Base-by-base conservation (phyloP, 257 asterid species). In the Rubia yunnanensis region DNA sequence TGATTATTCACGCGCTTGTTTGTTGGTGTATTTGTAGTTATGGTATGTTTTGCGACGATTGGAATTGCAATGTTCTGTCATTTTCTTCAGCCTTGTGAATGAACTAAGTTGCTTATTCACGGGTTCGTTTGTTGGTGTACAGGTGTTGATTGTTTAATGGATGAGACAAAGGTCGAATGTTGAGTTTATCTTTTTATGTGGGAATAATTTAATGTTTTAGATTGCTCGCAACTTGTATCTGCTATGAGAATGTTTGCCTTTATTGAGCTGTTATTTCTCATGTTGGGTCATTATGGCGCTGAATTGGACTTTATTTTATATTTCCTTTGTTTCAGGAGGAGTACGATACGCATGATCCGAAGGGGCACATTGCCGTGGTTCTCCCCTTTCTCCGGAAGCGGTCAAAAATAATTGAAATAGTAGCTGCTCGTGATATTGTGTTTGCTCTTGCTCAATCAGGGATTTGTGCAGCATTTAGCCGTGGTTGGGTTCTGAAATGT, bases 381-480 rank as follows among this genome's bases (percentile, higher is more conserved):
- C 81, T 94, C 65, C 91, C 97, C 38, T 94, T 94, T 86, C 86
- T 94, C 70, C 84, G 85, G 83, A 90, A 85, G 76, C 86, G 99
- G 82, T 88, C 98, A 34, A 90, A 85, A 73, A 90, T 94, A 35
- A 90, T 94, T 69, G 99, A 94, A 80, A 90, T 94, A 69, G 98
- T 90, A 63, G 96, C 98, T 81, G 96, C 98, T 35, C 95, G 91
- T 72, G 99, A 94, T 79, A 90, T 94, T 57, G 99, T 94, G 61
- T 94, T 94, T 85, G 96, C 99, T 62, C 99, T 94, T 71, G 99
- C 96, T 3, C 98, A 94, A 66, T 94, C 99, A 60, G 99, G 99
- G 72, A 86, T 90, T 18, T 94, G 98, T 85, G 99, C 96, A 57
- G 99, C 99, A 68, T 94, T 94, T 79, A 90, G 96, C 76, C 88